Conservation (phyloP, 2,329 filamentous ascomycete genomes). For the Cercospora sp. region DNA sequence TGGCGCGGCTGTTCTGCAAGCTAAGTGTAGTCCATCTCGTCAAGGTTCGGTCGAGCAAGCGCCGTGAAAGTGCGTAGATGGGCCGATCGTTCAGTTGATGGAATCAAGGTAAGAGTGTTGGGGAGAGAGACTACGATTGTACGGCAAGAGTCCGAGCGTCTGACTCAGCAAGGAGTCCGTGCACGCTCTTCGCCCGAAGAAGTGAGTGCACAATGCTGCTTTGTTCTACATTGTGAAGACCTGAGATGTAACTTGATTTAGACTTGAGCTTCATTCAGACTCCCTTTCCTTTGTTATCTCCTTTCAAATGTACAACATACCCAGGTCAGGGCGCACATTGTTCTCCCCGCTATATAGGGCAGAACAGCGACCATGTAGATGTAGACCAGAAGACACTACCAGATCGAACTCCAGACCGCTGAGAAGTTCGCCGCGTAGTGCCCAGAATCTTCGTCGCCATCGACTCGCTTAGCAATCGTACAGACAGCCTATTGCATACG, state of each 20-base stretch:
- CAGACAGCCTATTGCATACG: slow-evolving; percentile 16
- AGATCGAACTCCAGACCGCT: not conserved
- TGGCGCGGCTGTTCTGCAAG: not conserved
- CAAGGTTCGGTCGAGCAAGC: not conserved
- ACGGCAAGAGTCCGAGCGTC: not conserved
- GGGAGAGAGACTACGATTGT: not conserved
- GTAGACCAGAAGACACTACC: not conserved
- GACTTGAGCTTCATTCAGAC: not conserved
- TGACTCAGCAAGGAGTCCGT: not conserved
- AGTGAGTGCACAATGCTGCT: not conserved
- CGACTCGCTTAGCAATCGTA: slow-evolving; percentile 17
- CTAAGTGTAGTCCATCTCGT: not conserved
- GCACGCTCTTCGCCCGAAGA: not conserved
- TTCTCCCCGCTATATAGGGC: not conserved
- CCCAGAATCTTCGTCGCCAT: slow-evolving; percentile 28
- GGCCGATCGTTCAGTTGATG: not conserved
- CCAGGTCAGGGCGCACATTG: not conserved
- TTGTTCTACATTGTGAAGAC: not conserved
- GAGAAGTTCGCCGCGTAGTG: slow-evolving; percentile 3
- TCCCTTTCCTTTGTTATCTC: not conserved
- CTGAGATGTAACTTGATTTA: not conserved
- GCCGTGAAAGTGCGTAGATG: not conserved
- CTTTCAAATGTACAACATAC: not conserved
- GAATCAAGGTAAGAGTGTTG: no score
- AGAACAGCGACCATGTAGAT: not conserved